Evolutionary conservation across 129 eudicot genomes (phyloP).

Genomic region (Apium graveolens): DNA sequence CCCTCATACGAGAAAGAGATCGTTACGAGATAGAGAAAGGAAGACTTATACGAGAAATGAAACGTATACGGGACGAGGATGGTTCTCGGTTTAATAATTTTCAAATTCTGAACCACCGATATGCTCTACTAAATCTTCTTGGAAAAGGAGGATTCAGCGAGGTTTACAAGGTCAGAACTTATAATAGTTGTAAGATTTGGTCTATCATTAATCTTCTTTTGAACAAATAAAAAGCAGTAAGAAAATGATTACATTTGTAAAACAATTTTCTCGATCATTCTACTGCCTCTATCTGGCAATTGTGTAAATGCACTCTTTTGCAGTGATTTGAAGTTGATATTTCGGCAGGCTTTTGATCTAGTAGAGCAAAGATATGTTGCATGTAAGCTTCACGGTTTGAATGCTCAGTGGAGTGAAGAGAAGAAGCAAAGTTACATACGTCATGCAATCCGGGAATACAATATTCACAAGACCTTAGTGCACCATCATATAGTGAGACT

Average conservation of each 20-base stretch:
- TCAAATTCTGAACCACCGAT: slow-evolving; percentile 82
- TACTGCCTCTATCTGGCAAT: slow-evolving; percentile 14
- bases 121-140: slow-evolving; percentile 87
- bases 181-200: background rate
- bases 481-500: slow-evolving; percentile 90
- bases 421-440: slow-evolving; percentile 96
- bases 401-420: slow-evolving; percentile 98
- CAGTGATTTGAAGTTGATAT: slow-evolving; percentile 26
- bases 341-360: slow-evolving; percentile 90
- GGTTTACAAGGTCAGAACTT: slow-evolving; percentile 72
- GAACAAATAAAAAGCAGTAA: background rate
- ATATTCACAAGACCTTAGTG: slow-evolving; percentile 90
- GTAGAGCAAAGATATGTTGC: slow-evolving; percentile 95
- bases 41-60: slow-evolving; percentile 96
- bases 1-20: slow-evolving; percentile 77
- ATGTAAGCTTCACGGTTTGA: slow-evolving; percentile 93
- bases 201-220: background rate
- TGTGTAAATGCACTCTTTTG: slow-evolving; percentile 17
- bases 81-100: slow-evolving; percentile 93
- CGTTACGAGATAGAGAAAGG: slow-evolving; percentile 89
- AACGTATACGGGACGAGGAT: slow-evolving; percentile 95
- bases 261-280: background rate
- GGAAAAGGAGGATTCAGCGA: slow-evolving; percentile 99
- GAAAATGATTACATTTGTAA: background rate
- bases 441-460: slow-evolving; percentile 95